Conservation (phyloP, 192 early-diverging fungal species). For the Linnemannia schmuckeri region DNA sequence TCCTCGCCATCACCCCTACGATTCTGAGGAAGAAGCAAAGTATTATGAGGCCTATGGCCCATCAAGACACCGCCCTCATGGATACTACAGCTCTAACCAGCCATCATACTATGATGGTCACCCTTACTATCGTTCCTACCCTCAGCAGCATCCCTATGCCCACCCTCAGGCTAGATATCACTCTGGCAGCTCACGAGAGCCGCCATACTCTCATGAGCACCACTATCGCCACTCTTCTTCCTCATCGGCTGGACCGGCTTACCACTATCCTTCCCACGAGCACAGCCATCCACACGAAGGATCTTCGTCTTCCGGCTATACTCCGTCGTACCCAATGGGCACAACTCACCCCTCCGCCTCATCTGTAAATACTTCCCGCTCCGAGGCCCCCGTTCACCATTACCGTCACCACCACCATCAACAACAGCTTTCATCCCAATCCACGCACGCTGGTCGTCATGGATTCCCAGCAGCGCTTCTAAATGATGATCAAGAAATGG, state of each 20-base stretch:
- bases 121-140: slow-evolving; percentile 8
- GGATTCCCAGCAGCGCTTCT: slow-evolving; percentile 23
- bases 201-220: slow-evolving; percentile 10
- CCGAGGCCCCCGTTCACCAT: neutral
- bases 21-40: slow-evolving; percentile 1
- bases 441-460: slow-evolving; percentile 27
- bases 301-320: slow-evolving; percentile 20
- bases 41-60: neutral
- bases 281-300: slow-evolving; percentile 11
- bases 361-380: slow-evolving; percentile 22
- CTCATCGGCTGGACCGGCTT: neutral
- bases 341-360: neutral
- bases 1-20: slow-evolving; percentile 21
- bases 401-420: neutral
- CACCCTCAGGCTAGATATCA: slow-evolving; percentile 1
- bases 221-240: slow-evolving; percentile 19
- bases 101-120: slow-evolving; percentile 6
- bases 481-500: slow-evolving; percentile 47
- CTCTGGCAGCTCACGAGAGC: slow-evolving; percentile 11
- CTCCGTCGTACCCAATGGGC: slow-evolving; percentile 37
- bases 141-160: neutral
- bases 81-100: slow-evolving; percentile 16
- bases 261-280: slow-evolving; percentile 25
- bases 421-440: neutral
- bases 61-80: slow-evolving; percentile 13